Evolutionary conservation across 2,329 filamentous ascomycete species (phyloP), one percentile per base, ranked within the genome.

Genomic region (Zymoseptoria ardabiliae): DNA sequence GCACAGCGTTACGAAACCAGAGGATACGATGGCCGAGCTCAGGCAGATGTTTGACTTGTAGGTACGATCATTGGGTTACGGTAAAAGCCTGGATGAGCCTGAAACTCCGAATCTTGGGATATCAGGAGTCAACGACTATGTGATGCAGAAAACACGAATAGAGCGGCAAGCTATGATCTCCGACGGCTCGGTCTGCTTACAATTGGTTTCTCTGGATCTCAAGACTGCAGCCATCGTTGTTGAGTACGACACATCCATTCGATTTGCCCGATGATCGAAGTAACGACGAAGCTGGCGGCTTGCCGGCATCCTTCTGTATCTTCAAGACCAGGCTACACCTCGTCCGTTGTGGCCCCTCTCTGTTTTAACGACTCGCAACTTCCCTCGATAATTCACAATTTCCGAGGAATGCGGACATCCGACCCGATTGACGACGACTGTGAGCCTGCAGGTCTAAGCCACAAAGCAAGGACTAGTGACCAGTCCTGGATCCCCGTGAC

Each of bases 1-100:
- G 1, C 94, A 99, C 77, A 81, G 86, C 23, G 94, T 97, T 65
- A 85, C 81, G 66, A 83, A 82, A 50, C 93, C 93, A 6, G 87
- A 91, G 59, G 91, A 97, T 71, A 97, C 92, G 52, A 85, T 89
- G 70, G 82, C 78, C 68, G 81, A 90, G 74, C 71, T 99, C 69
- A 93, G 87, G 81, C 85, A 94, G 80, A 68, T 94, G 55, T 96
- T 97, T 54, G 66, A 68, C 25, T 35, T 74, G 19, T 74, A 63
- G 55, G 63, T 5, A 45, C 25, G 35, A 45, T 13, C 35, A 45
- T 13, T 13, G 35, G 11, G 6, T 17, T 10, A 41, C 35, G 35
- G 13, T 7, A 45, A 45, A 45, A 17, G 13, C 11, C 13, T 17
- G 5, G 13, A 13, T 2, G n/a, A 17, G 35, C 35, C 5, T 13